Evolutionary conservation across 352 stramenopile species (phyloP).

Genomic region (Halophytophthora polymorphica): DNA sequence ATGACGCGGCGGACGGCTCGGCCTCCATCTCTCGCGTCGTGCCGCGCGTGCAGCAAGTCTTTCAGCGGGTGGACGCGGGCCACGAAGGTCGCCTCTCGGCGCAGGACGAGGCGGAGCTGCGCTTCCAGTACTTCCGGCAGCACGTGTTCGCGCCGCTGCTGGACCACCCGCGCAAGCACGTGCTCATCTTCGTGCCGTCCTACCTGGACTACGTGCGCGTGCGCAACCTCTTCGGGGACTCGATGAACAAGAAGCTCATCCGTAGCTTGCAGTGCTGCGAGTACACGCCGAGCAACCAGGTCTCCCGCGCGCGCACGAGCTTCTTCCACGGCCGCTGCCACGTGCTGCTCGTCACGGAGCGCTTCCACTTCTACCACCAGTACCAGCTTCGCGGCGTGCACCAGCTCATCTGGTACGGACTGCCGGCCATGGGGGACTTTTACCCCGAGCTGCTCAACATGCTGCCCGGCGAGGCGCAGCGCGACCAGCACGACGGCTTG

Average conservation of each 20-base stretch:
- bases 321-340: constrained; percentile 80
- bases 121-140: constrained; percentile 77
- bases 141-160: constrained; percentile 75
- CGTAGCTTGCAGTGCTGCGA: constrained; percentile 67
- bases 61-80: constrained; percentile 67
- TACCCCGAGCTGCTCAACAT: constrained; percentile 83
- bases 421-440: constrained; percentile 63
- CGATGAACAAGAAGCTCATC: constrained; percentile 74
- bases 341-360: constrained; percentile 80
- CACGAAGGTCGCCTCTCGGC: constrained; percentile 22
- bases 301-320: constrained; percentile 61
- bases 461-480: constrained; percentile 25
- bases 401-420: constrained; percentile 77
- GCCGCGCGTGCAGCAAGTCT: constrained; percentile 73
- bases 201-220: constrained; percentile 88
- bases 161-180: constrained; percentile 61
- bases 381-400: constrained; percentile 75
- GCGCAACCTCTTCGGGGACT: constrained; percentile 78
- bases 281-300: constrained; percentile 65
- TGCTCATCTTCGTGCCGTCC: constrained; percentile 79
- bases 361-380: constrained; percentile 87
- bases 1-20: constrained; percentile 43
- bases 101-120: constrained; percentile 49
- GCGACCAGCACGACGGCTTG: constrained; percentile 23
- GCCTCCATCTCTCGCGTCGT: constrained; percentile 64